Percentiles rank a stretch among this genome's conserved stretches.
phyloP scores from a whole-genome alignment of 306 rosid species.

The Trifolium repens region DNA sequence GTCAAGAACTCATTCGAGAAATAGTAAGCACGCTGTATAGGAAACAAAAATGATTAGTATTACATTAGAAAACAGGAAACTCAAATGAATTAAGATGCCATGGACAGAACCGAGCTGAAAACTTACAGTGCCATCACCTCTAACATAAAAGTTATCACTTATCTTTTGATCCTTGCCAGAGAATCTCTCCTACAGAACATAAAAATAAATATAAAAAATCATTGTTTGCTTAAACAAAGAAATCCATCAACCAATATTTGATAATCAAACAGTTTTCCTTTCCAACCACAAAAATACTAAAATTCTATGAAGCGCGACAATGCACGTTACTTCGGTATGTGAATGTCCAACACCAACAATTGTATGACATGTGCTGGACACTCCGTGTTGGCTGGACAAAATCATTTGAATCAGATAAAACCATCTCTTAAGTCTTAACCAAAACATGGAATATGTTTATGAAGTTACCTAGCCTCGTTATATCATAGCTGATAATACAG shows the following conservation, averaged over 20 bases:
- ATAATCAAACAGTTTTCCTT: slow-evolving; percentile 18
- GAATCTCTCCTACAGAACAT: slow-evolving; percentile 72
- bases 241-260: slow-evolving; percentile 26
- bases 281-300: slow-evolving; percentile 1
- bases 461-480: too few relatives aligned
- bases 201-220: slow-evolving; percentile 21
- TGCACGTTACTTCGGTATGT: neutral
- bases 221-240: slow-evolving; percentile 18
- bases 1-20: slow-evolving; percentile 86
- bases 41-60: slow-evolving; percentile 31
- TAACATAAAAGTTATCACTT: slow-evolving; percentile 84
- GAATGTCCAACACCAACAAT: neutral
- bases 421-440: too few relatives aligned
- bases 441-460: too few relatives aligned
- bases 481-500: too few relatives aligned
- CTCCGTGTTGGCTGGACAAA: neutral
- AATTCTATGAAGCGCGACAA: neutral
- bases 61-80: slow-evolving; percentile 35
- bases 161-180: slow-evolving; percentile 88
- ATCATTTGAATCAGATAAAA: too few relatives aligned
- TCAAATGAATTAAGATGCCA: slow-evolving; percentile 18
- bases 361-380: neutral
- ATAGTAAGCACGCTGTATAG: slow-evolving; percentile 88
- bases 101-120: slow-evolving; percentile 31
- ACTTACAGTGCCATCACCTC: slow-evolving; percentile 98